A percentile compares a stretch with the other conserved stretches of the same genome.
Evolutionary conservation across 2,329 filamentous ascomycete species (phyloP).

Genomic region (Nothomitra cinnamomea): DNA sequence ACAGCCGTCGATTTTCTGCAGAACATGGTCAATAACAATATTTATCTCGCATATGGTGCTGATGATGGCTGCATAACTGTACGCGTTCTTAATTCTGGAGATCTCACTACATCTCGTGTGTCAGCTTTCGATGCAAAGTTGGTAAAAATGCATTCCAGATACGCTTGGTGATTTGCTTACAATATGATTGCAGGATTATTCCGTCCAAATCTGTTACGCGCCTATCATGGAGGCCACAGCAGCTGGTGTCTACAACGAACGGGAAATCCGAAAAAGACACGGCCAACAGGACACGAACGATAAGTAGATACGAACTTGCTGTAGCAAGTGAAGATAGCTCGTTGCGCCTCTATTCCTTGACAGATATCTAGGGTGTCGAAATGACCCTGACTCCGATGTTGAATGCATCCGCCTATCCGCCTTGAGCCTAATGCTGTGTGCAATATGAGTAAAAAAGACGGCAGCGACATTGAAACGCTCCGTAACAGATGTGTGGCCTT

Average conservation of each 20-base stretch:
- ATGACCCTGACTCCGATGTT: background rate
- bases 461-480: background rate
- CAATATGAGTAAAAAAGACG: background rate
- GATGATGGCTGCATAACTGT: constrained; percentile 26
- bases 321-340: constrained; percentile 29
- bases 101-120: background rate
- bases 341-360: constrained; percentile 9
- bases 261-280: constrained; percentile 4
- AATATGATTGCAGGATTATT: constrained; percentile 25
- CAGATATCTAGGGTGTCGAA: background rate
- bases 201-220: constrained; percentile 50
- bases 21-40: constrained; percentile 13
- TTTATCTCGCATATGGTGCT: constrained; percentile 28
- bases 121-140: constrained; percentile 1
- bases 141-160: background rate
- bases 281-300: constrained; percentile 8
- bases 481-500: too few relatives aligned
- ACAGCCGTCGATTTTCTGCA: constrained; percentile 54
- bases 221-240: constrained; percentile 47
- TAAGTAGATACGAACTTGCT: constrained; percentile 15
- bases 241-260: background rate
- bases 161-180: background rate
- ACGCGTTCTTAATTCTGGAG: background rate
- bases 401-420: background rate
- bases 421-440: background rate